A percentile compares a stretch with the other conserved stretches of the same genome.
These are phyloP conservation scores for Rosa hybrid DNA, from an alignment of 331 rosid genomes.

Conservation along the genomic window DNA sequence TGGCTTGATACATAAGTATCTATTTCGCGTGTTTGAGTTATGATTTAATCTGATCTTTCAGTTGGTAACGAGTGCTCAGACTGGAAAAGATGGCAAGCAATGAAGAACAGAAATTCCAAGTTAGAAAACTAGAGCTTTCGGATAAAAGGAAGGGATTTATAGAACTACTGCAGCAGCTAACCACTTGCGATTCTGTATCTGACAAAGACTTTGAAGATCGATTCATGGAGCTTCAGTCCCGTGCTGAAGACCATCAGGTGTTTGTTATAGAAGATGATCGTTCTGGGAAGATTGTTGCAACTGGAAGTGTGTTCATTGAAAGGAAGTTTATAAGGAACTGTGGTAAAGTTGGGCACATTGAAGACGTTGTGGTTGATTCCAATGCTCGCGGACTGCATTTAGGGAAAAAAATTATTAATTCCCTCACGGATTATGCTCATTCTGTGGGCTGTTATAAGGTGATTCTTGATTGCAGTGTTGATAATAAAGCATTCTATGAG, in stretches of 20 bases:
- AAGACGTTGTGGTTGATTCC: slow-evolving; percentile 83
- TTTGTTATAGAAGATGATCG: slow-evolving; percentile 61
- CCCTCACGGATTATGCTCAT: slow-evolving; percentile 66
- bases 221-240: slow-evolving; percentile 51
- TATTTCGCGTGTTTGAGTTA: background rate
- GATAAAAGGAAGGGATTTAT: slow-evolving; percentile 79
- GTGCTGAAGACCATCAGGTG: slow-evolving; percentile 64
- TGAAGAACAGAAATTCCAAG: slow-evolving; percentile 27
- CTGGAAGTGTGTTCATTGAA: slow-evolving; percentile 64
- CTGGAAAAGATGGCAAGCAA: slow-evolving; percentile 12
- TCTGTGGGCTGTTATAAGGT: slow-evolving; percentile 74
- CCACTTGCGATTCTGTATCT: slow-evolving; percentile 68
- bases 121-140: slow-evolving; percentile 52
- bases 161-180: slow-evolving; percentile 67
- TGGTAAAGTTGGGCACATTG: slow-evolving; percentile 77
- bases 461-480: slow-evolving; percentile 72
- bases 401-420: slow-evolving; percentile 56
- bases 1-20: background rate
- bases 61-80: background rate
- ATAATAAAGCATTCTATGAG: slow-evolving; percentile 60
- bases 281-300: slow-evolving; percentile 58
- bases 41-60: background rate
- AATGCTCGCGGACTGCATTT: slow-evolving; percentile 54
- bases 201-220: slow-evolving; percentile 65
- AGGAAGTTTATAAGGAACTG: slow-evolving; percentile 74